Base-by-base conservation (phyloP, 306 rosid genomes). In the Lablab purpureus region DNA sequence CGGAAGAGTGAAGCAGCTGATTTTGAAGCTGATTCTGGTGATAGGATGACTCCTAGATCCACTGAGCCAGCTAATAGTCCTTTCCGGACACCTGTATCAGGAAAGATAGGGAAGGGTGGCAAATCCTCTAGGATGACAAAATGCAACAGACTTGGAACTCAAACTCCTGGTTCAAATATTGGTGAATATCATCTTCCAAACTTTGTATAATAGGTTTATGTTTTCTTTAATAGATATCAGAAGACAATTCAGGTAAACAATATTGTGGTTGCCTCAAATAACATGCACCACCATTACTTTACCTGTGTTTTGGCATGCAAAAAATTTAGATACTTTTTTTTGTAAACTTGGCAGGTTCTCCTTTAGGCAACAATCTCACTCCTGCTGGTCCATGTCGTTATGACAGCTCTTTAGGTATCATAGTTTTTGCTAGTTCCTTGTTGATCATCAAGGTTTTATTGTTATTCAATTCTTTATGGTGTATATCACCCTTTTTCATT, bases 381-480 rank as follows among this genome's bases (percentile, higher is more conserved):
- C 92, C 96, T 22, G 98, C 91, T 71, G 98, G 99, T 81, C 89
- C 99, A n/a, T 95, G 99, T 74, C 98, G 99, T 28, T 95, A 91
- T 83, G 99, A 95, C 84, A 95, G 99, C 87, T 95, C 99, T 56
- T 87, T 92, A 76, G 97, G 99, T 95, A 91, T 79, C 70, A 72
- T 70, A 14, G 47, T 22, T 50, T 83, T 75, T 50, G 4, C 50
- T 69, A 46, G 27, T 25, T 81, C 73, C 63, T 66, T 18, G 28
- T 58, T 59, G 7, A 23, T 79, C 27, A 50, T 67, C 62, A 72
- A 83, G 54, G 41, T 79, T 65, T 80, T 74, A 51, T 74, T 45
- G 41, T 52, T 51, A 73, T 66, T 69, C 65, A 22, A 32, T 75
- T 75, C n/a, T 12, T 7, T 68, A 12, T 76, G 21, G 80, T n/a